phyloP scores from a whole-genome alignment of 345 rosid species.

The Abelmoschus esculentus region DNA sequence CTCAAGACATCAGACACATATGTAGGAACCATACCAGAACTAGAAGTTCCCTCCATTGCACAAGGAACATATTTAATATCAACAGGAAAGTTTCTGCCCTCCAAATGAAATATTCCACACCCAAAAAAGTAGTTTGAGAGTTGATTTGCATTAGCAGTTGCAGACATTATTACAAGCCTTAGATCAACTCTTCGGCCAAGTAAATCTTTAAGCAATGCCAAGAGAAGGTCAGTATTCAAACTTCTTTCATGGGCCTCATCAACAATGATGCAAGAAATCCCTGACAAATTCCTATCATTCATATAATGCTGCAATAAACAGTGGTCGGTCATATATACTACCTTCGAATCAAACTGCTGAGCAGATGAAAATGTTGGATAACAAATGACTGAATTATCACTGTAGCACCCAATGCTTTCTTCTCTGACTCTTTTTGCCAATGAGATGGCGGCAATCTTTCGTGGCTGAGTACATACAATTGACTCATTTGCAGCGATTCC shows the following conservation, averaged over 20 bases:
- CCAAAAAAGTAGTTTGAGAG: slow-evolving; percentile 70
- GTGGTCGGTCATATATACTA: slow-evolving; percentile 77
- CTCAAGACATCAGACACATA: slow-evolving; percentile 62
- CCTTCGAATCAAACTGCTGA: slow-evolving; percentile 48
- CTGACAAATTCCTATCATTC: slow-evolving; percentile 57
- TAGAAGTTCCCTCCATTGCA: slow-evolving; percentile 29
- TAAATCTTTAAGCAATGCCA: slow-evolving; percentile 62
- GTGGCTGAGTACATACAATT: slow-evolving; percentile 82
- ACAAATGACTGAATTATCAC: slow-evolving; percentile 39
- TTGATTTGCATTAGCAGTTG: slow-evolving; percentile 79
- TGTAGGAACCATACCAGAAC: slow-evolving; percentile 37
- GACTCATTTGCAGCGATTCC: slow-evolving; percentile 50
- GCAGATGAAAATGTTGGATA: slow-evolving; percentile 53
- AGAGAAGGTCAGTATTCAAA: slow-evolving; percentile 82
- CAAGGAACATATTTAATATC: slow-evolving; percentile 56
- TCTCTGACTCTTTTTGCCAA: slow-evolving; percentile 65
- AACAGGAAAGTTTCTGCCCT: slow-evolving; percentile 77
- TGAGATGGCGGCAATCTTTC: slow-evolving; percentile 77
- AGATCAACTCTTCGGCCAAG: slow-evolving; percentile 46
- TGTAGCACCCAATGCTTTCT: slow-evolving; percentile 65
- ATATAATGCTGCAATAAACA: slow-evolving; percentile 71
- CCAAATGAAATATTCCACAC: slow-evolving; percentile 45
- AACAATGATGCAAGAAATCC: slow-evolving; percentile 69
- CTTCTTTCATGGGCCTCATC: slow-evolving; percentile 99
- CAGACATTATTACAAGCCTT: slow-evolving; percentile 89